Evolutionary conservation across 208 protist species (phyloP).

Genomic region (Leishmania turanica): DNA sequence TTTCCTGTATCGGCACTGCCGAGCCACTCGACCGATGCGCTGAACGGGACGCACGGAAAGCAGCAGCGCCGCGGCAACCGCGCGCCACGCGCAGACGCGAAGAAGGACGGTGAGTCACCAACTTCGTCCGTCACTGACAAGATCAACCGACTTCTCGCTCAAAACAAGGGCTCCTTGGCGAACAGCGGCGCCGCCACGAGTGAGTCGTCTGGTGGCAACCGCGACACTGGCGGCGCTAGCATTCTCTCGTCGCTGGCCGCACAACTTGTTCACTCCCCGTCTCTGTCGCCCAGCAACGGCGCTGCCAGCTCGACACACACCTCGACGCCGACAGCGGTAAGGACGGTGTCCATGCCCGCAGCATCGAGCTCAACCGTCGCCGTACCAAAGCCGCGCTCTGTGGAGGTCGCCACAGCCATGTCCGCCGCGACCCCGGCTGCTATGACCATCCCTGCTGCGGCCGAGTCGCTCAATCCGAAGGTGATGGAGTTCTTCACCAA

Average conservation of each 20-base stretch:
- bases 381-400: constrained; percentile 29
- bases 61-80: constrained; percentile 23
- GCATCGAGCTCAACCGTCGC: constrained; percentile 6
- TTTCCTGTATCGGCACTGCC: constrained; percentile 12
- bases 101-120: constrained; percentile 13
- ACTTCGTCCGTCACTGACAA: constrained; percentile 20
- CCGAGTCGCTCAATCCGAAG: constrained; percentile 43
- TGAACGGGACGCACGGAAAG: not conserved
- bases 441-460: constrained; percentile 10
- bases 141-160: constrained; percentile 35
- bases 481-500: constrained; percentile 45
- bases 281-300: constrained; percentile 24
- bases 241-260: constrained; percentile 25
- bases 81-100: not conserved
- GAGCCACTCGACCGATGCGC: constrained; percentile 1
- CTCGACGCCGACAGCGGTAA: constrained; percentile 4
- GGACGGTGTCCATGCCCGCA: not conserved
- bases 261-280: constrained; percentile 8
- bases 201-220: not conserved
- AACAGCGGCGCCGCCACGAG: constrained; percentile 1
- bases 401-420: not conserved
- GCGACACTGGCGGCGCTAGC: constrained; percentile 11
- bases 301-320: constrained; percentile 2
- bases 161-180: constrained; percentile 25
- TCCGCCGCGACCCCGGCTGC: not conserved